phyloP scores from a whole-genome alignment of 768 basidiomycete genomes.

The Tylopilus subfusipes region DNA sequence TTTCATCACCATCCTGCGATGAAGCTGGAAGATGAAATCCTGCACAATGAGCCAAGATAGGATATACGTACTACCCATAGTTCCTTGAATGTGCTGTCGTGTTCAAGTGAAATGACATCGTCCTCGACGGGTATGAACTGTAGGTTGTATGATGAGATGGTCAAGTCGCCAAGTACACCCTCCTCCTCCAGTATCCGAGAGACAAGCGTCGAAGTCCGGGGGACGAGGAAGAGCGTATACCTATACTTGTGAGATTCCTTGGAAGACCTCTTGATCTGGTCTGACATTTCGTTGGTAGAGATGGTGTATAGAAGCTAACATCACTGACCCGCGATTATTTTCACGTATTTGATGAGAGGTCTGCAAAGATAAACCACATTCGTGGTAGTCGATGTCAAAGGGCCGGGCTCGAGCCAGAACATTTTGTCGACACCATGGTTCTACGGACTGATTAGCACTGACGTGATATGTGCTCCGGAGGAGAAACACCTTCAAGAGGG shows the following conservation, averaged over 20 bases:
- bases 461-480: not conserved
- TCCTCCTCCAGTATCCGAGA: conserved; percentile 88
- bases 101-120: conserved; percentile 88
- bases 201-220: conserved; percentile 82
- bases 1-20: conserved; percentile 86
- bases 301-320: conserved; percentile 4
- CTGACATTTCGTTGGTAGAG: conserved; percentile 43
- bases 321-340: conserved; percentile 80
- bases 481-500: conserved; percentile 74
- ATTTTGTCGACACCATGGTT: conserved; percentile 99
- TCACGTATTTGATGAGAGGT: conserved; percentile 79
- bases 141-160: conserved; percentile 81
- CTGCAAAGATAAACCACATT: conserved; percentile 94
- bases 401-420: conserved; percentile 96
- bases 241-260: conserved; percentile 71
- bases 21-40: not conserved
- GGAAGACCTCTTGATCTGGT: conserved; percentile 85
- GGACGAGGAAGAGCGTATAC: conserved; percentile 86
- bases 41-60: not conserved
- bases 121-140: conserved; percentile 93
- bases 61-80: conserved; percentile 75
- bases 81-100: conserved; percentile 81
- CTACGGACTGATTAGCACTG: conserved; percentile 40
- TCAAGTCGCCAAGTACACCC: conserved; percentile 95
- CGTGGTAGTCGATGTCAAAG: conserved; percentile 74